Conservation (phyloP, 345 rosid genomes). For the Euphorbia pulcherrima region DNA sequence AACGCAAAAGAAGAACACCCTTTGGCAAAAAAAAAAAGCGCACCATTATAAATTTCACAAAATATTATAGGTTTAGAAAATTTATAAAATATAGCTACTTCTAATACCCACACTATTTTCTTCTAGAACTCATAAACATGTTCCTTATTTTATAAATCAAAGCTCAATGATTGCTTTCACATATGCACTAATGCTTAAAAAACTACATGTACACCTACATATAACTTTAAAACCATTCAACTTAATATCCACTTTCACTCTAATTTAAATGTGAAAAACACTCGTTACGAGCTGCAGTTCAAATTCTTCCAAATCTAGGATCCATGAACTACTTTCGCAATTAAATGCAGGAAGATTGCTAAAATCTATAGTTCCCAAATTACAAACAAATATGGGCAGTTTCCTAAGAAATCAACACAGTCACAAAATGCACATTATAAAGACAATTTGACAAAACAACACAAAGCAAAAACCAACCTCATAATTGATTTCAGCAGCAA, state of each 20-base stretch:
- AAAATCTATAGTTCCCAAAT: background rate
- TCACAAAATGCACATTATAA: background rate
- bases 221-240: background rate
- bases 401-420: background rate
- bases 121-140: background rate
- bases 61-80: too few relatives aligned
- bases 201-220: background rate
- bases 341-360: background rate
- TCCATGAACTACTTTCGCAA: background rate
- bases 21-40: too few relatives aligned
- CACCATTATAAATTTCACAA: too few relatives aligned
- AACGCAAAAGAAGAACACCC: too few relatives aligned
- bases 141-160: background rate
- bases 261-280: background rate
- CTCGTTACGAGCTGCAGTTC: background rate
- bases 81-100: background rate
- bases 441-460: background rate
- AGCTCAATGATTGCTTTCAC: background rate
- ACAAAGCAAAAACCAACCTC: constrained; percentile 38
- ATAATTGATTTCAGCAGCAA: constrained; percentile 60
- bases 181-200: background rate
- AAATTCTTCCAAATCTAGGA: background rate
- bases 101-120: background rate
- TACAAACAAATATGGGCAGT: background rate
- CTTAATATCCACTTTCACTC: background rate